These are phyloP conservation scores for Cadophora malorum DNA, from an alignment of 2,329 filamentous ascomycete species.

Conservation along the genomic window DNA sequence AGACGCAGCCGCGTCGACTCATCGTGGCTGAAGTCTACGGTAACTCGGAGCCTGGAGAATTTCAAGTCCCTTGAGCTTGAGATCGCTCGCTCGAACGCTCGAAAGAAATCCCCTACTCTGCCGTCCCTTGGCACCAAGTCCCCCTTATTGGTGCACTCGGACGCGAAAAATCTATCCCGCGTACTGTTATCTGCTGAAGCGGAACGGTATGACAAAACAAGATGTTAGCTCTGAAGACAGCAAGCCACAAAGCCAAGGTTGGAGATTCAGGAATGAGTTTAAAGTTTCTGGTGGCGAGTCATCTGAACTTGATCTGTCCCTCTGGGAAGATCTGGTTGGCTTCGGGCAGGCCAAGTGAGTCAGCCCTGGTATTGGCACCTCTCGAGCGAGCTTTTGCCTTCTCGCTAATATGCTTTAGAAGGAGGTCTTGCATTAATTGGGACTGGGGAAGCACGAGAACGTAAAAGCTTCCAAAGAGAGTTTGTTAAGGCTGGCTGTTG, in stretches of 20 bases:
- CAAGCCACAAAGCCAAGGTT: background rate
- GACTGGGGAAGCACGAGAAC: background rate
- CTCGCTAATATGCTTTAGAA: background rate
- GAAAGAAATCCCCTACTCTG: background rate
- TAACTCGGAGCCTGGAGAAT: background rate
- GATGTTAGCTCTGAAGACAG: background rate
- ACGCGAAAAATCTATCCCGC: background rate
- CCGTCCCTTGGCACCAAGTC: slow-evolving; percentile 6
- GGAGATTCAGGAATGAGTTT: background rate
- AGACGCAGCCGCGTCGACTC: background rate
- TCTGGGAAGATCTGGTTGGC: background rate
- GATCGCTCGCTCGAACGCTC: background rate
- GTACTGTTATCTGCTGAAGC: background rate
- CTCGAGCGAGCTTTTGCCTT: background rate
- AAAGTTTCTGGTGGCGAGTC: slow-evolving; percentile 4
- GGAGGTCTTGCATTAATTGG: background rate
- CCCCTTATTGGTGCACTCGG: background rate
- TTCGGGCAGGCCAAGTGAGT: background rate
- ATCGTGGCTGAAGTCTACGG: background rate
- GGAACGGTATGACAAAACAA: background rate
- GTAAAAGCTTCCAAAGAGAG: background rate
- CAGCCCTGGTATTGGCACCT: background rate
- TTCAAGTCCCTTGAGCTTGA: background rate
- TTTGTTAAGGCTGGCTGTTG: background rate
- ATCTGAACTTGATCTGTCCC: background rate